Evolutionary conservation across 768 basidiomycete genomes (phyloP), one percentile per base, ranked within the genome.

Genomic region (Scleroderma citrinum): DNA sequence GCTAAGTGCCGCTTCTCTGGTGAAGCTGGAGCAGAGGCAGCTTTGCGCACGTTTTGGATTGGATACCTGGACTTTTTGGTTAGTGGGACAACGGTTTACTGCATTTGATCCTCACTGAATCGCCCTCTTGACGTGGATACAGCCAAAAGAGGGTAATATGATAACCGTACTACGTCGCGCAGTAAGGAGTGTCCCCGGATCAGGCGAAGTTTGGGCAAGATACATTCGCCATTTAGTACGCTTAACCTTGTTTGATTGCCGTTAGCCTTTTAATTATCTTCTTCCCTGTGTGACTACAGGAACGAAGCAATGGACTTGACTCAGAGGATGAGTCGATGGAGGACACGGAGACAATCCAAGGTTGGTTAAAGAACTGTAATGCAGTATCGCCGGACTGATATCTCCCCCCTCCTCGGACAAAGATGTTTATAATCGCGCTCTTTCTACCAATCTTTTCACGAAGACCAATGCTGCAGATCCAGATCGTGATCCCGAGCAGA

Each of bases 201-300:
- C 77, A 30, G 90, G 90, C 17, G 85, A 87, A 57, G 69, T 89
- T 14, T 88, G 86, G 84, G 82, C 87, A 5, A 74, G 81, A 36
- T 88, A 87, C 61, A 80, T 92, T 12, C 81, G 86, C 34, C 77
- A 78, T 54, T 58, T 87, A 66, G 90, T 87, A 47, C 53, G 76
- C 59, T 23, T n/a, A 8, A 38, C 17, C 14, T 31, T 36, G 14
- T 16, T 21, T 5, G 13, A 17, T 39, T 16, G 16, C 14, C 34
- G 29, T 4, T 1, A 34, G 47, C 5, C 8, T 29, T 29, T n/a
- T 17, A 7, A 21, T 4, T 49, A 46, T 5, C 60, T 17, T 1
- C 4, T 34, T 10, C 11, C 5, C 26, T 29, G 26, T 29, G 26
- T 29, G 5, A n/a, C 24, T 17, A 19, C 38, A 66, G 64, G 64